Percentiles rank a stretch among this genome's conserved stretches.
phyloP scores from a whole-genome alignment of 1,284 basidiomycete genomes.

The Rhodotorula sp. region DNA sequence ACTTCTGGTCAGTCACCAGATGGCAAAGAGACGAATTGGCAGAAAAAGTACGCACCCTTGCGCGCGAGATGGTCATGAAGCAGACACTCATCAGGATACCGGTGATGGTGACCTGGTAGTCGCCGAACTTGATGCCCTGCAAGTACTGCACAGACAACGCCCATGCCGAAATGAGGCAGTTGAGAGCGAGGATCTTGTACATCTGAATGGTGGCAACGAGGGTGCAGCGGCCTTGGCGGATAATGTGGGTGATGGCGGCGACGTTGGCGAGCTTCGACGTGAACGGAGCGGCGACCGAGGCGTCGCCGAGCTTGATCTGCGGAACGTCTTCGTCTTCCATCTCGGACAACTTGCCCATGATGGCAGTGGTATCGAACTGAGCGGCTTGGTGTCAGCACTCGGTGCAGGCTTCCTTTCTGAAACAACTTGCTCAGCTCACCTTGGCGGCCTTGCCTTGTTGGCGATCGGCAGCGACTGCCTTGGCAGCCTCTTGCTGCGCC shows the following conservation, averaged over 20 bases:
- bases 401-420: no score
- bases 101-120: slow-evolving; percentile 60
- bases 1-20: slow-evolving; percentile 5
- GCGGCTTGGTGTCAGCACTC: slow-evolving; percentile 1
- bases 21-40: not conserved
- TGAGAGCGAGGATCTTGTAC: slow-evolving; percentile 96
- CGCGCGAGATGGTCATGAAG: slow-evolving; percentile 92
- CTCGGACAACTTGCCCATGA: slow-evolving; percentile 84
- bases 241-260: slow-evolving; percentile 87
- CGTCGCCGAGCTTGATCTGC: slow-evolving; percentile 94
- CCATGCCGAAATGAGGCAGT: slow-evolving; percentile 94
- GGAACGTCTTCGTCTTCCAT: slow-evolving; percentile 93
- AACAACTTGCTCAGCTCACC: slow-evolving; percentile 53
- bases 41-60: slow-evolving; percentile 65
- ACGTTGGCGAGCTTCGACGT: slow-evolving; percentile 94
- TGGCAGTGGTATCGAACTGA: slow-evolving; percentile 80
- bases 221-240: slow-evolving; percentile 92
- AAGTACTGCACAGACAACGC: slow-evolving; percentile 92
- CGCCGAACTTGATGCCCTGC: slow-evolving; percentile 96
- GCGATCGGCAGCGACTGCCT: slow-evolving; percentile 36
- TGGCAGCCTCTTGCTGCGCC: slow-evolving; percentile 74
- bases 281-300: slow-evolving; percentile 93
- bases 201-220: slow-evolving; percentile 95
- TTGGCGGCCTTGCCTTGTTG: slow-evolving; percentile 62
- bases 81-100: slow-evolving; percentile 94